Evolutionary conservation across 169 alveolate species (phyloP).

Genomic region (Eimeria sp.): DNA sequence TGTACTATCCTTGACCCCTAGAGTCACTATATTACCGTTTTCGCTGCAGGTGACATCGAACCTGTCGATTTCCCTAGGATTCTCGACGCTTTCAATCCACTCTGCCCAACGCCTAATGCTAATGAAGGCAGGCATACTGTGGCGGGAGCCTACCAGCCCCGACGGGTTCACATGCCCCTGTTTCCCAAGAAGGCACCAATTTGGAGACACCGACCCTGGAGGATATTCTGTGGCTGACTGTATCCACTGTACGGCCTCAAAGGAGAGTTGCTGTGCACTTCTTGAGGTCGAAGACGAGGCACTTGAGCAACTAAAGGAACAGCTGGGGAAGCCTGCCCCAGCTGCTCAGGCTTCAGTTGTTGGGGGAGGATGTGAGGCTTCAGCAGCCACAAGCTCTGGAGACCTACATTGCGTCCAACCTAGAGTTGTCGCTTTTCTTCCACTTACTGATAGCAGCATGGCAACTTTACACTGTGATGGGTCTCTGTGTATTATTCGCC

Average conservation of each 20-base stretch:
- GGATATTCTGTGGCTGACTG: not conserved
- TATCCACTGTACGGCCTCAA: not conserved
- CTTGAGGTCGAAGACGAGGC: slow-evolving; percentile 15
- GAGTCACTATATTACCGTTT: not conserved
- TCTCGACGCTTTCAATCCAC: slow-evolving; percentile 53
- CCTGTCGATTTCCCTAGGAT: slow-evolving; percentile 52
- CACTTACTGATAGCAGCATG: slow-evolving; percentile 15
- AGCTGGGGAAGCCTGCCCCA: slow-evolving; percentile 56
- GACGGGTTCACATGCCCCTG: slow-evolving; percentile 6
- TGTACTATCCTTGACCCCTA: not conserved
- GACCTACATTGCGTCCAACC: not conserved
- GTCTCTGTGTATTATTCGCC: slow-evolving; percentile 34
- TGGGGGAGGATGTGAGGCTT: not conserved
- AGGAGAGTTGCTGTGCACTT: not conserved
- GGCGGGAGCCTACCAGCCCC: slow-evolving; percentile 59
- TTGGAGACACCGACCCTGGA: not conserved
- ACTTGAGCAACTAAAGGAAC: slow-evolving; percentile 29
- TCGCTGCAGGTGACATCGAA: slow-evolving; percentile 36
- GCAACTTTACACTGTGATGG: slow-evolving; percentile 12
- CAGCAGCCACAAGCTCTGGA: not conserved
- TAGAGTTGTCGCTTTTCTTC: slow-evolving; percentile 7
- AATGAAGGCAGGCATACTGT: slow-evolving; percentile 42
- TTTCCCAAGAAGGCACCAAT: not conserved
- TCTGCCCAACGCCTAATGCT: slow-evolving; percentile 67
- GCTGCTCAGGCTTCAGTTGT: not conserved